Evolutionary conservation across 2,329 filamentous ascomycete species (phyloP), one percentile per base, ranked within the genome.

Genomic region (Colletotrichum navitas): DNA sequence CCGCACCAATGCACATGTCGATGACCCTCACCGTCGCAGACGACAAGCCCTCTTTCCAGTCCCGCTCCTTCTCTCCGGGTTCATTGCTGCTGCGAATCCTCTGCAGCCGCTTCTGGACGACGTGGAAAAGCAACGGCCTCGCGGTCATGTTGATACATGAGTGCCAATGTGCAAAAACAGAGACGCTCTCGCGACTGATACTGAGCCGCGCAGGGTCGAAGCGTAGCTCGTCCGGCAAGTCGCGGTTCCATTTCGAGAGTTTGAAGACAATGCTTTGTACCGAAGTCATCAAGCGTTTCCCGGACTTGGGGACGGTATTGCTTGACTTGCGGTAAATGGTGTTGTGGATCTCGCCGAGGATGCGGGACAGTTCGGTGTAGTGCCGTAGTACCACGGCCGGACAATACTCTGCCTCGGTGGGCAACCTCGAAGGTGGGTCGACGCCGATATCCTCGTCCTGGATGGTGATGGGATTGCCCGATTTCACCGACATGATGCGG

Each of bases 191-290:
- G 16, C 86, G 84, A 51, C 82, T 83, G 55, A 85, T 82, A 66
- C 82, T 81, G 8, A 86, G 80, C 3, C 79, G 81, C 1, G 79
- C 80, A 21, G 86, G 85, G 73, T 88, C 83, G 56, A 88, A 84
- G 3, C 84, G 83, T 16, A 89, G 78, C 12, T 81, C 78, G 32
- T 81, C 79, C 0, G 87, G 87, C 4, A 88, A 76, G 32, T 85
- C 80, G 10, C 81, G 81, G 26, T 86, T 81, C 87, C 87, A 89
- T 51, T 80, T 81, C 0, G 84, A 83, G 12, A 89, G 81, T 5
- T 85, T 81, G 36, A 81, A 78, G 51, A 87, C 82, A 73, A 89
- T 88, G 67, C 78, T 82, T 62, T 87, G 84, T 1, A 88, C 85
- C 0, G 86, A 85, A 1, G 81, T 80, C 72, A 88, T 81, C 4